Evolutionary conservation across 2,329 filamentous ascomycete species (phyloP), one percentile per base, ranked within the genome.

Genomic region (Clonostachys solani): DNA sequence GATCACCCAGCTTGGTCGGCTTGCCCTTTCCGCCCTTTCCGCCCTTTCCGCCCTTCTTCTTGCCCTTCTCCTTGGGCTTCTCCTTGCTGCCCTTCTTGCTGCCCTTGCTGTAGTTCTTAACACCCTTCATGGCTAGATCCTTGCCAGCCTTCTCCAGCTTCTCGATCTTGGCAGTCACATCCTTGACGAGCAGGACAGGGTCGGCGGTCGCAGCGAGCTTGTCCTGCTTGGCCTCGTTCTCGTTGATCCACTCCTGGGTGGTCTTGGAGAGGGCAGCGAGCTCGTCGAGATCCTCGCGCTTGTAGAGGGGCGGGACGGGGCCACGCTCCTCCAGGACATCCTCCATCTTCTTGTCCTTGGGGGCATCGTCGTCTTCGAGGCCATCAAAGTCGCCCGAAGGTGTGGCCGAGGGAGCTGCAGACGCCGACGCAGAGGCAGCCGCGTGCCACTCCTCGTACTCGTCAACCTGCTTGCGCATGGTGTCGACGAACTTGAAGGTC

Each of bases 201-300:
- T 97, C 84, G 10, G 89, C 88, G 3, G 83, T 83, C 3, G 74
- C 68, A 15, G 77, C 71, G 4, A 96, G 80, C 55, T 81, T 84
- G 33, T 83, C 80, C 66, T 97, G 92, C 56, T 79, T 77, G 3
- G 76, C 72, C 43, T 88, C 68, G 61, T 87, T 86, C 53, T 86
- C 79, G 33, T 83, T 78, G 17, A 99, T 75, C 92, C 92, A 99
- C 17, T 77, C 73, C 15, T 77, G 70, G 16, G 84, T 81, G 13
- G 80, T 76, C 29, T 81, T 77, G 58, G 84, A 80, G 16, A 83
- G 69, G 12, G 79, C 74, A 45, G 84, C 78, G 19, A 94, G 72
- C 43, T 76, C 71, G 40, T 77, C 73, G 33, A 96, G 72, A 58
- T 97, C 92, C 33, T 86, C 80, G 9, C 81, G 69, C 1, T 78